These are phyloP conservation scores for Clonostachys chloroleuca DNA, from an alignment of 2,329 filamentous ascomycete species.

Conservation along the genomic window DNA sequence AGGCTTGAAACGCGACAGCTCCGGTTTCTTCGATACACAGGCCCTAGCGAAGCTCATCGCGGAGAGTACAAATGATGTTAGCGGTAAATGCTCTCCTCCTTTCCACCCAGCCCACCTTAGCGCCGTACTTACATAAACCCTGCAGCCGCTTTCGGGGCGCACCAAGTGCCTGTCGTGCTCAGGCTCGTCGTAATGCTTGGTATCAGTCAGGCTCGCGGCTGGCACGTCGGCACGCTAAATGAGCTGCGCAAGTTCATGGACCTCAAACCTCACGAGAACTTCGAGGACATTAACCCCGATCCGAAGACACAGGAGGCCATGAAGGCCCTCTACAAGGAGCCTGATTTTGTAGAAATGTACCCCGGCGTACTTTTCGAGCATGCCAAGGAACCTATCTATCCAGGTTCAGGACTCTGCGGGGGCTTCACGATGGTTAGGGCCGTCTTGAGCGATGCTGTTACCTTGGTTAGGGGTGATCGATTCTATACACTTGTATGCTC, in stretches of 20 bases:
- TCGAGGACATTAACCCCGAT: slow-evolving; percentile 47
- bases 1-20: not conserved
- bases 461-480: not conserved
- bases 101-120: slow-evolving; percentile 13
- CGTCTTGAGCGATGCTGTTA: not conserved
- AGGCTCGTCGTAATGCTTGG: slow-evolving; percentile 42
- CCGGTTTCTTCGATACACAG: not conserved
- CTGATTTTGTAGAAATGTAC: not conserved
- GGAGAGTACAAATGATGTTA: not conserved
- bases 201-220: slow-evolving; percentile 37
- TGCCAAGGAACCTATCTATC: not conserved
- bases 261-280: slow-evolving; percentile 39
- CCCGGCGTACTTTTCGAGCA: not conserved
- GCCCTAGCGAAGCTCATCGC: not conserved
- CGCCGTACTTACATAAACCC: slow-evolving; percentile 35
- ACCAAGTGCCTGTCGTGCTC: slow-evolving; percentile 35
- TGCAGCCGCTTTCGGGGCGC: slow-evolving; percentile 45
- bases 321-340: not conserved
- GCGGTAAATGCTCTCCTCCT: not conserved
- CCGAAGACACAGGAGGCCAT: slow-evolving; percentile 11
- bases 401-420: not conserved
- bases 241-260: slow-evolving; percentile 48
- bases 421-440: not conserved
- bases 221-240: slow-evolving; percentile 47
- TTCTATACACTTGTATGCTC: not conserved